Base-by-base conservation (phyloP, 352 stramenopile species). In the Globisporangium paroecandrum region DNA sequence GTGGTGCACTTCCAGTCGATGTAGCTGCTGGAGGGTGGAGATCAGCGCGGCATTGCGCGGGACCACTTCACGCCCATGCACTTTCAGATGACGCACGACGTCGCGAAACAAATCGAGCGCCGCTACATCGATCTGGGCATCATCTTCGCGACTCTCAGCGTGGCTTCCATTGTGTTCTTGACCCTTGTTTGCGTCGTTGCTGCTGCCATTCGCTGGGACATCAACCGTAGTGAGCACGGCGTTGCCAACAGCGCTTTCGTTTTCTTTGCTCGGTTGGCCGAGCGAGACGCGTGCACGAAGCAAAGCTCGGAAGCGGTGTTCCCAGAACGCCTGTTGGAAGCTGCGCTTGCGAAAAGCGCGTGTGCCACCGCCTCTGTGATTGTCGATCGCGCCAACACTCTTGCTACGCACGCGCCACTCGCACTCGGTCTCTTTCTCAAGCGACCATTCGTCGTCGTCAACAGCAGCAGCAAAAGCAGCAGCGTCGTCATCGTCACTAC, bases 1-100 rank as follows among this genome's bases (percentile, higher is more conserved):
- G 53, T 94, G 84, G 43, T 94, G 86, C 8, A 94, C 70, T 65
- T 94, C 84, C 9, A 94, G 75, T 34, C 86, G 75, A 18, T 58
- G 70, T 24, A 94, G 75, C 1, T 53, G 55, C 20, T 63, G 66
- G 7, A 94, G 75, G 8, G 64, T 53, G 25, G 81, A 53, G 34
- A 94, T 73, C 32, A 83, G 66, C 57, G 68, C 49, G 36, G 77
- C 63, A 62, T 90, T 93, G 15, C 76, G 63, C 20, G 76, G 63
- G 9, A 75, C 75, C n/a, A 94, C 69, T 58, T 93, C 86, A 1
- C 83, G 79, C 0, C 81, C 83, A 41, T 91, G 85, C 32, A 90
- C 65, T 58, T 88, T 86, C 8, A 94, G 72, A 34, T 77, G 67
- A 10, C 70, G 65, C 47, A 93, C 80, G 2, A 91, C 78, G 38